Evolutionary conservation across 2,329 filamentous ascomycete species (phyloP).

Genomic region (Lachnellula cervina): DNA sequence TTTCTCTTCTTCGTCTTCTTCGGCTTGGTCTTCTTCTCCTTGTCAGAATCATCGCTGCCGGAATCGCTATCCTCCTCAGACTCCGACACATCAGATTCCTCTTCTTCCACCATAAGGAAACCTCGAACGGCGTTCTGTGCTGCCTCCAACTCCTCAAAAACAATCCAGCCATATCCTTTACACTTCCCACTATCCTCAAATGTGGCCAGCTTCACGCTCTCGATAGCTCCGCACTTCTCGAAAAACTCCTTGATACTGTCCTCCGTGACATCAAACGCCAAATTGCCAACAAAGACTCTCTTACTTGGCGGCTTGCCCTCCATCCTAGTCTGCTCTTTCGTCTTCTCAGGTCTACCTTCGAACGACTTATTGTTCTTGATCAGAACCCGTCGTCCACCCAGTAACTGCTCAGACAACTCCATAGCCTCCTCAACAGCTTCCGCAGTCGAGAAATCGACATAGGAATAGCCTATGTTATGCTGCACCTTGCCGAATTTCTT

Average conservation of each 20-base stretch:
- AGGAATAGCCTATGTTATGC: conserved; percentile 87
- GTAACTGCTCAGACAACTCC: conserved; percentile 76
- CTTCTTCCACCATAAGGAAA: conserved; percentile 65
- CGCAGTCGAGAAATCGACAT: conserved; percentile 77
- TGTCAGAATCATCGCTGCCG: conserved; percentile 32
- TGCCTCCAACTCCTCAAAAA: conserved; percentile 73
- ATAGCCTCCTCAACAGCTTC: conserved; percentile 69
- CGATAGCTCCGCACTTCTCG: conserved; percentile 75
- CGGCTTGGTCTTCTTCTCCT: conserved; percentile 30
- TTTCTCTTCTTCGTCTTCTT: conserved; percentile 59
- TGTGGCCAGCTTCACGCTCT: conserved; percentile 82
- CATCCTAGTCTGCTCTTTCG: conserved; percentile 31
- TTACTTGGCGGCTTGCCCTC: conserved; percentile 64
- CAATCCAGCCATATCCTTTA: conserved; percentile 95
- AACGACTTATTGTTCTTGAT: conserved; percentile 93
- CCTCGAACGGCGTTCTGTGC: conserved; percentile 76
- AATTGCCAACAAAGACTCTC: conserved; percentile 83
- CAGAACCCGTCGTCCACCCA: conserved; percentile 72
- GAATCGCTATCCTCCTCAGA: conserved; percentile 27
- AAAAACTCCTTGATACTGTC: conserved; percentile 80
- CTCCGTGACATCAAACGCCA: conserved; percentile 76
- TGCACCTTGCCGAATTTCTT: conserved; percentile 27
- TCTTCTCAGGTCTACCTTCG: conserved; percentile 78
- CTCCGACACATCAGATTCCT: conserved; percentile 33
- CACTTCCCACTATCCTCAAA: conserved; percentile 98